These are phyloP conservation scores for Lyophyllum shimeji DNA, from an alignment of 768 basidiomycete species.

Conservation along the genomic window DNA sequence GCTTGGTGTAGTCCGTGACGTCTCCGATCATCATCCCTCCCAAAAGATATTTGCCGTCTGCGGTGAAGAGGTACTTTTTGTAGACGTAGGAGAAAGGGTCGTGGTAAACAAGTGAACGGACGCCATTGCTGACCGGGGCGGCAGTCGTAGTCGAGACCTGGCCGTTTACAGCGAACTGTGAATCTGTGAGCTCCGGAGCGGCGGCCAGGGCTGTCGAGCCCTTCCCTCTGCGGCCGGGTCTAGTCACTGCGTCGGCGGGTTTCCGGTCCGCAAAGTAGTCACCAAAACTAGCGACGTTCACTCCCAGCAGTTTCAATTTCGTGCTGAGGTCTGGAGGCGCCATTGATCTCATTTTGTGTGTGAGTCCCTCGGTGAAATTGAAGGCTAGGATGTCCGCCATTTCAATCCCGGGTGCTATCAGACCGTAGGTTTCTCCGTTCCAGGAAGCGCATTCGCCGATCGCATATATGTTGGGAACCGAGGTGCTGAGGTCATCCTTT, in stretches of 20 bases:
- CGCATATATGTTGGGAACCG: constrained; percentile 59
- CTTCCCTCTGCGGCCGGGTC: background rate
- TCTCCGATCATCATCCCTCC: constrained; percentile 86
- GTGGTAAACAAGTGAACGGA: constrained; percentile 54
- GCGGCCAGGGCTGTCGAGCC: background rate
- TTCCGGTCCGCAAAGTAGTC: constrained; percentile 66
- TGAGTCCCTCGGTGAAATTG: constrained; percentile 60
- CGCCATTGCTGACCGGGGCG: background rate
- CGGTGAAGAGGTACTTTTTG: constrained; percentile 76
- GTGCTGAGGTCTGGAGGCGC: constrained; percentile 69
- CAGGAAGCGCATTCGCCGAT: constrained; percentile 78
- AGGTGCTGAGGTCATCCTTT: constrained; percentile 56
- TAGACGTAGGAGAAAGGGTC: constrained; percentile 74
- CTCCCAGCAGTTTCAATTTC: constrained; percentile 55
- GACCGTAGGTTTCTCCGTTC: constrained; percentile 66
- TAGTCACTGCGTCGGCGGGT: constrained; percentile 1
- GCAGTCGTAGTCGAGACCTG: constrained; percentile 40
- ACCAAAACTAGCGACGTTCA: constrained; percentile 66
- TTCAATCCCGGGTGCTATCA: constrained; percentile 74
- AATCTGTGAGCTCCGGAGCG: background rate
- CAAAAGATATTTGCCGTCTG: constrained; percentile 68
- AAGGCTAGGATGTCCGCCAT: constrained; percentile 77
- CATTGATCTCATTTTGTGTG: constrained; percentile 33
- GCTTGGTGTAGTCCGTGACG: constrained; percentile 63
- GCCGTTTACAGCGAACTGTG: constrained; percentile 19